Evolutionary conservation across 1,139 yeast genomes (phyloP).

Genomic region (Yamadazyma mexicana): DNA sequence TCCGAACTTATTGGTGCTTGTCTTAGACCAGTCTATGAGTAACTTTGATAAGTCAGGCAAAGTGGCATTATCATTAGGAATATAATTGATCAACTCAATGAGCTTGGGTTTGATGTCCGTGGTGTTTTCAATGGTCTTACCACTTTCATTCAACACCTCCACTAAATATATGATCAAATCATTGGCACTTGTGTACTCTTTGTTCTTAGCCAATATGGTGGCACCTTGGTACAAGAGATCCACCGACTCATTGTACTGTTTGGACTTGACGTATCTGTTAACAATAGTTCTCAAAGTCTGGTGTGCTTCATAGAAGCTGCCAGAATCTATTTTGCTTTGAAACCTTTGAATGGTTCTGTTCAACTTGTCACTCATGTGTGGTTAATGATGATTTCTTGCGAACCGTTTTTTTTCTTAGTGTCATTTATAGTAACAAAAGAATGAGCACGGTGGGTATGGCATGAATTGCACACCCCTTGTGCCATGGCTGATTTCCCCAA

Average conservation of each 20-base stretch:
- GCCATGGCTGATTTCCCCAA: too few relatives aligned
- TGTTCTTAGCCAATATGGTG: slow-evolving; percentile 61
- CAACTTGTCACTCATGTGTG: slow-evolving; percentile 41
- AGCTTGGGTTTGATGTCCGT: slow-evolving; percentile 38
- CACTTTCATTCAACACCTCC: slow-evolving; percentile 62
- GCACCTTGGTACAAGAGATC: slow-evolving; percentile 74
- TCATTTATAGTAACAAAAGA: too few relatives aligned
- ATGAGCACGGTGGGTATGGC: too few relatives aligned
- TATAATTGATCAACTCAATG: slow-evolving; percentile 32
- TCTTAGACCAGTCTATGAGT: slow-evolving; percentile 63
- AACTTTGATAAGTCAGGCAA: slow-evolving; percentile 66
- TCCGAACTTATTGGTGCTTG: slow-evolving; percentile 53
- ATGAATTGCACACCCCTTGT: too few relatives aligned
- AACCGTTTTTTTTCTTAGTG: too few relatives aligned
- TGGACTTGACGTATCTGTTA: slow-evolving; percentile 73
- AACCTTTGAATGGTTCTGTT: slow-evolving; percentile 64
- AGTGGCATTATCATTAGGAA: slow-evolving; percentile 68
- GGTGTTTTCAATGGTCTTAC: slow-evolving; percentile 25
- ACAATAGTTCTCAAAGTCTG: slow-evolving; percentile 89
- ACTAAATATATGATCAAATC: slow-evolving; percentile 75
- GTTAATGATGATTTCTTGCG: too few relatives aligned
- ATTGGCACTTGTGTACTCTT: slow-evolving; percentile 76
- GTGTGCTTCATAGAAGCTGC: slow-evolving; percentile 91
- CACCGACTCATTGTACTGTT: slow-evolving; percentile 67
- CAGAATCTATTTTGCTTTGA: slow-evolving; percentile 66